A percentile compares a stretch with the other conserved stretches of the same genome.
Conservation (phyloP, 208 protist species). For the Leishmania turanica region DNA sequence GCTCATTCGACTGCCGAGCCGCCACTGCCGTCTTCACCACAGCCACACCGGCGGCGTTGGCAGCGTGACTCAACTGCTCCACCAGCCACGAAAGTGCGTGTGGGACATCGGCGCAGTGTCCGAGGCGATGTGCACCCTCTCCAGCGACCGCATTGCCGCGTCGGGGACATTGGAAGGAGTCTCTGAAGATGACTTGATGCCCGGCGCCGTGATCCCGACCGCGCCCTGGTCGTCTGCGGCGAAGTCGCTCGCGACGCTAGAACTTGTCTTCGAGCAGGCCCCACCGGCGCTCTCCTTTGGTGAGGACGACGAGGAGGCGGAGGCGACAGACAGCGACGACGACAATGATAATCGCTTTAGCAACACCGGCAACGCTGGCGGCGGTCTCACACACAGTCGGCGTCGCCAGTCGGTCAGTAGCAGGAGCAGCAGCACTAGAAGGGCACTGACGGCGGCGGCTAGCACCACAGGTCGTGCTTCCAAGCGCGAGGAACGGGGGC, state of each 20-base stretch:
- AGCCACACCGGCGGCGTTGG: conserved; percentile 54
- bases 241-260: conserved; percentile 24
- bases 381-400: neutral
- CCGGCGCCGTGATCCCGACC: conserved; percentile 11
- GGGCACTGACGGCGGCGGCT: neutral
- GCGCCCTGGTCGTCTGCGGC: neutral
- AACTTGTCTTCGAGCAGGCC: conserved; percentile 33
- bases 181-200: conserved; percentile 19
- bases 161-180: neutral
- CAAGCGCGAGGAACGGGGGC: conserved; percentile 40
- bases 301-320: conserved; percentile 21
- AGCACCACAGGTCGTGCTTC: conserved; percentile 12
- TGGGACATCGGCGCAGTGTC: conserved; percentile 59
- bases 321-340: conserved; percentile 17
- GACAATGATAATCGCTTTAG: conserved; percentile 27
- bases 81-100: conserved; percentile 49
- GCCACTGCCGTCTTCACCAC: conserved; percentile 49
- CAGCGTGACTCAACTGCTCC: conserved; percentile 27
- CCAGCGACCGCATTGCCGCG: neutral
- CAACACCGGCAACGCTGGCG: conserved; percentile 5
- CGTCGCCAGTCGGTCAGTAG: conserved; percentile 10
- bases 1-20: conserved; percentile 56
- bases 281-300: conserved; percentile 20
- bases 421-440: neutral
- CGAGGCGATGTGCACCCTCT: conserved; percentile 31